phyloP scores from a whole-genome alignment of 768 basidiomycete species.

The Russula compacta region DNA sequence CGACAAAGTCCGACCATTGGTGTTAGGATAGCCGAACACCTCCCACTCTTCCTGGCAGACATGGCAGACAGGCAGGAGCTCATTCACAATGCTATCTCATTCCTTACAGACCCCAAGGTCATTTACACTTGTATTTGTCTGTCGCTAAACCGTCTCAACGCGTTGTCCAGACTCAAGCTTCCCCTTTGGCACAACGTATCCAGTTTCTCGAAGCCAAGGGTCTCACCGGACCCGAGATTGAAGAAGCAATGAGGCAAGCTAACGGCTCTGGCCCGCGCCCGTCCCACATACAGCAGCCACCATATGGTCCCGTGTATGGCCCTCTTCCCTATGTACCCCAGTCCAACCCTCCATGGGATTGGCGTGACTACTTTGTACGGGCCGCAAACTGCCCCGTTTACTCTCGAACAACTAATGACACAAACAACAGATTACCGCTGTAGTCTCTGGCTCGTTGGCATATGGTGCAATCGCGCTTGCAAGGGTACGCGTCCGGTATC shows the following conservation, averaged over 20 bases:
- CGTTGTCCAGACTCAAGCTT: conserved; percentile 53
- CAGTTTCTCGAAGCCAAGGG: conserved; percentile 97
- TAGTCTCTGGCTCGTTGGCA: conserved; percentile 77
- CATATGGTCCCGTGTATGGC: conserved; percentile 38
- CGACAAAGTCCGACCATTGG: conserved; percentile 1
- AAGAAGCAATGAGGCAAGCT: conserved; percentile 67
- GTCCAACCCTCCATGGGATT: conserved; percentile 62
- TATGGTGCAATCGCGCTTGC: conserved; percentile 78
- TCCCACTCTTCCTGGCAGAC: background rate
- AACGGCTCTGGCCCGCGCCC: conserved; percentile 19
- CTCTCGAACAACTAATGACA: conserved; percentile 15
- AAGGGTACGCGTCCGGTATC: conserved; percentile 38
- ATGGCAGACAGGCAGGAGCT: conserved; percentile 66
- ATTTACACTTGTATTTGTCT: background rate
- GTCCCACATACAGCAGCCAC: conserved; percentile 16
- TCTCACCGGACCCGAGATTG: conserved; percentile 73
- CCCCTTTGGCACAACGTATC: conserved; percentile 74
- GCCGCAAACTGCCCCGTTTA: background rate
- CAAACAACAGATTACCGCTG: conserved; percentile 69
- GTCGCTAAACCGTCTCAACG: conserved; percentile 2
- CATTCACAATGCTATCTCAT: conserved; percentile 72
- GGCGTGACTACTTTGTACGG: conserved; percentile 95
- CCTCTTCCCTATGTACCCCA: conserved; percentile 37
- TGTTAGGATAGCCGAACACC: too few species aligned
- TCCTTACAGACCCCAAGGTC: conserved; percentile 81